Evolutionary conservation across 352 stramenopile species (phyloP), one percentile per base, ranked within the genome.

Genomic region (Pythium dissotocum): DNA sequence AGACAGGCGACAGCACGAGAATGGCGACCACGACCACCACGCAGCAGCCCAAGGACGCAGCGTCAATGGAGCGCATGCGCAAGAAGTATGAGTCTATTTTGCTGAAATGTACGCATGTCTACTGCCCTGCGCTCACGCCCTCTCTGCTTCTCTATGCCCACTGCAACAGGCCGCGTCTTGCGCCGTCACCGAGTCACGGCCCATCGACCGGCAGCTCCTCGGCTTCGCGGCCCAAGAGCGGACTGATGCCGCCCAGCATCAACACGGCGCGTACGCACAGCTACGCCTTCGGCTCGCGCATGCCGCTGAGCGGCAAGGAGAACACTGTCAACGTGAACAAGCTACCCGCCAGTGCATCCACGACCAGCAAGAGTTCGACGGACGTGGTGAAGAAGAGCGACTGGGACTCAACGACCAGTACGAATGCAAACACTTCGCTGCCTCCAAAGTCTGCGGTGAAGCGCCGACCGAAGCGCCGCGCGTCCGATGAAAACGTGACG

Each of bases 241-340:
- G 58, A 2, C 44, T 72, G 30, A 49, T 58, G 21, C 59, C 54
- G 40, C 65, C 65, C 4, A 67, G 40, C 26, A 49, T 62, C 59
- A 57, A 30, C 40, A 40, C 48, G 3, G 42, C 58, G 36, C 67
- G 67, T 0, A 13, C 54, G 16, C 60, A 73, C 30, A 53, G 46
- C 46, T 69, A 70, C 40, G 67, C 67, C 48, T 73, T 73, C 33
- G 67, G 67, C 44, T 67, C 67, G 21, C 67, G 67, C 2, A 14
- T 59, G 33, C 40, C 52, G 2, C 32, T 67, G 36, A 10, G 48
- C 6, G 67, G 67, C 9, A 73, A 73, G 44, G 67, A 73, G 56
- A 73, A 73, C 48, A 42, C 56, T 6, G 35, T 28, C 6, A 58
- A 38, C 44, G 58, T 59, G 33, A 69, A 24, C 4, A 56, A 42